These are phyloP conservation scores for Coffea eugenioides DNA, from an alignment of 257 asterid genomes.

Conservation along the genomic window DNA sequence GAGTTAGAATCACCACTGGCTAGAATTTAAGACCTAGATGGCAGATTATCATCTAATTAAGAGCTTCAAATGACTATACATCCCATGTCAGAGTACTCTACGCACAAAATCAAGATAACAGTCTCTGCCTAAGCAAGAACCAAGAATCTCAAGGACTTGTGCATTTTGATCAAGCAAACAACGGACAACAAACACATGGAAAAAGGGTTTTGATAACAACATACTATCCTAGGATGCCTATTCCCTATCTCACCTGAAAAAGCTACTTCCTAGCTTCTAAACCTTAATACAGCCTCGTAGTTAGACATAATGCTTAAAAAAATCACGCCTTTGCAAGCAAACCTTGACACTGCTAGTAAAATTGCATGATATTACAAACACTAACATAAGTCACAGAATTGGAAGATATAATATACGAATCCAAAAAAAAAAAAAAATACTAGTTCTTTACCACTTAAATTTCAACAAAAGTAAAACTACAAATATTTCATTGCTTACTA, in stretches of 20 bases:
- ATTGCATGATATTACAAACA: too few species aligned
- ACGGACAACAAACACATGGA: neutral
- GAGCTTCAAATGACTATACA: neutral
- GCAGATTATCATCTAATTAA: too few species aligned
- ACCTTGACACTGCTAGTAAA: neutral
- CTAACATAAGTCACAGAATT: neutral
- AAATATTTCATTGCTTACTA: too few species aligned
- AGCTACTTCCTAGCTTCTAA: neutral
- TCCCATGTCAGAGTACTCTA: neutral
- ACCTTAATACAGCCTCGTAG: neutral
- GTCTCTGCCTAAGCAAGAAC: neutral
- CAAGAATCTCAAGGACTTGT: neutral
- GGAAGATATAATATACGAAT: neutral
- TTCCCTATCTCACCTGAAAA: neutral
- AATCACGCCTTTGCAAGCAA: neutral
- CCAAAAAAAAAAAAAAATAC: neutral
- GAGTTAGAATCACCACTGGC: too few species aligned
- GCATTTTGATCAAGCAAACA: neutral
- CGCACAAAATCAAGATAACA: neutral
- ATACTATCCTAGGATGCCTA: neutral
- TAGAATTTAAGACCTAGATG: too few species aligned
- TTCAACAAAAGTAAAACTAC: neutral
- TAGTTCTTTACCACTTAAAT: neutral
- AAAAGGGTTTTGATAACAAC: neutral
- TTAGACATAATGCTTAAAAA: neutral